Base-by-base conservation (phyloP, 805 yeast genomes). In the Clavispora fructus region DNA sequence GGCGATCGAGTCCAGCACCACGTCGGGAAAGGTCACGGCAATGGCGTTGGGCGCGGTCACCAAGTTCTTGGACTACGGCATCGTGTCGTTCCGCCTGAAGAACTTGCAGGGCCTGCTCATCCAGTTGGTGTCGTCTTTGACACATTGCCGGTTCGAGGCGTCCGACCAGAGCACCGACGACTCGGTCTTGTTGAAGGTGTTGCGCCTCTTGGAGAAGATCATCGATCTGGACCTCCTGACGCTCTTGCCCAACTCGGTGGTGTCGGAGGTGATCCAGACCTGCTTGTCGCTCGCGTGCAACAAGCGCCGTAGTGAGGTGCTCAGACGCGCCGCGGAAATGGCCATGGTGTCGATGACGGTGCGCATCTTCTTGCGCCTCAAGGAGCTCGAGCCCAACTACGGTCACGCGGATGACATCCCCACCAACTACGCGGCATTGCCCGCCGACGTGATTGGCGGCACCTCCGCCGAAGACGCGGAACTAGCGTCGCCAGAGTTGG, bases 101-200 rank as follows among this genome's bases (percentile, higher is more conserved):
- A 83, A 85, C 46, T 65, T 86, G 17, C 75, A 71, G 29, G 74
- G 69, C 40, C 77, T 85, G 1, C 65, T 87, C 50, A 77, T 81
- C 14, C 88, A 87, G 58, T 75, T 86, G 41, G 78, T 84, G 9
- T 78, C 79, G 29, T 79, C 97, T 0, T 74, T 94, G 51, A 87
- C 98, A 0, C 96, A 89, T 61, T 94, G 98, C 66, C 79, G 96
- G 40, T 94, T 94, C 62, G 97, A 94, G 69, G 96, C 96, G 2
- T 85, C 94, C 0, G 97, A 91, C 60, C 95, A 89, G 62, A 78
- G 85, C 31, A 85, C 88, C 38, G 98, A 94, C 67, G 99, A 94
- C 62, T 87, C 95, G 0, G 92, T 94, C 3, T 69, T 94, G 40
- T 74, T 92, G 43, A 87, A 87, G 59, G 95, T 94, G 17, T 77